These are phyloP conservation scores for Moricandia arvensis DNA, from an alignment of 345 rosid species.

Conservation along the genomic window DNA sequence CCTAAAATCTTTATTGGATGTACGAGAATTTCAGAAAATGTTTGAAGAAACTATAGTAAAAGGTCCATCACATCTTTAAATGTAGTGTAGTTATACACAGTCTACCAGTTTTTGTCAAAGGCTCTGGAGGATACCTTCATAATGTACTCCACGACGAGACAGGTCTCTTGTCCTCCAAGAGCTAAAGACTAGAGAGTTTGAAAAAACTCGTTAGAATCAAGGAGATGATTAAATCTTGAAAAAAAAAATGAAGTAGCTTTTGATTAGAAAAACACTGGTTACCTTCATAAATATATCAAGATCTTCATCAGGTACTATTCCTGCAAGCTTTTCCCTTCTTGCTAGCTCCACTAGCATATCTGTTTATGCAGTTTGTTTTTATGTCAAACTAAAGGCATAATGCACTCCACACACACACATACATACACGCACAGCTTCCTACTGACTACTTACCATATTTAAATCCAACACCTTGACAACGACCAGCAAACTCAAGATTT, in stretches of 20 bases:
- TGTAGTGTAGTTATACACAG: too few species aligned
- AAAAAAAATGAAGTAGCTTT: not conserved
- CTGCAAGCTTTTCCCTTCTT: conserved; percentile 85
- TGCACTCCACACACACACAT: not conserved
- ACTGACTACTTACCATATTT: conserved; percentile 66
- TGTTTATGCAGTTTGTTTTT: conserved; percentile 24
- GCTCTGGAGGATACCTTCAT: conserved; percentile 72
- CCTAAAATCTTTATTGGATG: conserved; percentile 93
- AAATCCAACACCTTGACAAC: conserved; percentile 94
- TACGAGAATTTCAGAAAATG: conserved; percentile 45
- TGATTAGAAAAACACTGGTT: conserved; percentile 5
- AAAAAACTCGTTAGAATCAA: not conserved
- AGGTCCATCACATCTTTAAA: not conserved
- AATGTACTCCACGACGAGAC: conserved; percentile 80
- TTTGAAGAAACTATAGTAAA: not conserved
- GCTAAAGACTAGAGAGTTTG: conserved; percentile 63
- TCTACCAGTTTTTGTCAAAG: not conserved
- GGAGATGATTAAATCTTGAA: not conserved
- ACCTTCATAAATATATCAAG: conserved; percentile 99
- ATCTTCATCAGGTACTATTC: conserved; percentile 96
- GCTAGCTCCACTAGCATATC: conserved; percentile 94
- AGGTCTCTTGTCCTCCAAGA: conserved; percentile 80
- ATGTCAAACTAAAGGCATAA: conserved; percentile 24
- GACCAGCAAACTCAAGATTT: conserved; percentile 82
- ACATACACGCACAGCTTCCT: conserved; percentile 16